A percentile compares a stretch with the other conserved stretches of the same genome.
Conservation (phyloP, 257 asterid genomes). For the Verbascum thapsus region DNA sequence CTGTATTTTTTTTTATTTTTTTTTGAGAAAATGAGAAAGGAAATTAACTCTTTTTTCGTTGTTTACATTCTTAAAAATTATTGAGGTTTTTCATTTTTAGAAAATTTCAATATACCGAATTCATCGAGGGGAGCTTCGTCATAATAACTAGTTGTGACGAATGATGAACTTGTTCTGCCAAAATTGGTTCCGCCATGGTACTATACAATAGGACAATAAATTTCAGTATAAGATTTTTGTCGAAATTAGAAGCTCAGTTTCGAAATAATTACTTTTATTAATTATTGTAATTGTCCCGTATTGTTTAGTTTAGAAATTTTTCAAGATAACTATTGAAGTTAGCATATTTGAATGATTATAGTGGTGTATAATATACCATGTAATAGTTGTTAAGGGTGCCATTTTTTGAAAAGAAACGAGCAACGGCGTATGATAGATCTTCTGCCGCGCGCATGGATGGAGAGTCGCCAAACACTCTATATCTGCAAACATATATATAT, state of each 20-base stretch:
- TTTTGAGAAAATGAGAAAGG: too few relatives aligned
- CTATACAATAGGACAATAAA: conserved; percentile 32
- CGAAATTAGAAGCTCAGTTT: neutral
- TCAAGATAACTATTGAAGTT: too few relatives aligned
- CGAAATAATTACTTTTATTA: too few relatives aligned
- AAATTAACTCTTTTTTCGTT: too few relatives aligned
- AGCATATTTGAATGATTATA: too few relatives aligned
- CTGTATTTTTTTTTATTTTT: too few relatives aligned
- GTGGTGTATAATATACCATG: conserved; percentile 83
- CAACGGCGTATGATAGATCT: conserved; percentile 72
- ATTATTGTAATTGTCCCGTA: too few relatives aligned
- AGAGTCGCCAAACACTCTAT: conserved; percentile 83
- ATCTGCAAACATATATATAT: conserved; percentile 48
- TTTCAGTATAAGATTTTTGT: neutral
- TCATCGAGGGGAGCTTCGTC: conserved; percentile 98
- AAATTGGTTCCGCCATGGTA: conserved; percentile 90
- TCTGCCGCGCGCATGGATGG: conserved; percentile 92
- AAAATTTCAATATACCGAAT: too few relatives aligned
- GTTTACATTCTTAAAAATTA: too few relatives aligned
- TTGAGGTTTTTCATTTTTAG: too few relatives aligned
- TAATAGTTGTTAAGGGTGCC: conserved; percentile 93
- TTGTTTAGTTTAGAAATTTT: too few relatives aligned
- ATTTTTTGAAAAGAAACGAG: conserved; percentile 78
- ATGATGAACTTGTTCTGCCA: conserved; percentile 85
- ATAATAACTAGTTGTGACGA: conserved; percentile 88